Conservation (phyloP, 768 basidiomycete species). For the Suillus brevipes region DNA sequence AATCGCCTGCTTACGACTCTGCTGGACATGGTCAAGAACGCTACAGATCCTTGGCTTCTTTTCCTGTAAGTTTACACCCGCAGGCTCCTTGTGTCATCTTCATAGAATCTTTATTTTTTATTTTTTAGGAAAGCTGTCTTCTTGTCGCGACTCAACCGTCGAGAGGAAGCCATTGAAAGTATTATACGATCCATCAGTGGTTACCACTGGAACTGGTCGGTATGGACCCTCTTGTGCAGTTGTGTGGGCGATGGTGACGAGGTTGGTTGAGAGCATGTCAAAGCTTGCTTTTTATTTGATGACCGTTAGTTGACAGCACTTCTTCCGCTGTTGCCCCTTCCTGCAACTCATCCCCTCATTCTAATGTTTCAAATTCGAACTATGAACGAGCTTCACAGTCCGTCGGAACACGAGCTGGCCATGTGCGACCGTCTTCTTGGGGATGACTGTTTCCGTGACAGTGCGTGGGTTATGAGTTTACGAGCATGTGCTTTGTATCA, state of each 20-base stretch:
- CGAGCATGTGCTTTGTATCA: constrained; percentile 88
- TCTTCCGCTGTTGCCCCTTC: constrained; percentile 45
- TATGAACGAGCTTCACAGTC: constrained; percentile 85
- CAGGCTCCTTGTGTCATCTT: constrained; percentile 6
- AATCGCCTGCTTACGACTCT: constrained; percentile 60
- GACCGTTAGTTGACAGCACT: constrained; percentile 42
- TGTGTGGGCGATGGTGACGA: constrained; percentile 85
- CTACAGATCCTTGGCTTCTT: constrained; percentile 77
- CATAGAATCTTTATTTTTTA: constrained; percentile 5
- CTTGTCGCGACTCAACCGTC: constrained; percentile 72
- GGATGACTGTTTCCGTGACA: constrained; percentile 74
- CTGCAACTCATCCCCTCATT: constrained; percentile 54
- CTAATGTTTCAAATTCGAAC: constrained; percentile 86
- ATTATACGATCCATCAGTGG: constrained; percentile 71
- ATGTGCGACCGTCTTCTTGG: constrained; percentile 78
- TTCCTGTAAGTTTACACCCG: constrained; percentile 61
- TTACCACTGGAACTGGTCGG: constrained; percentile 93
- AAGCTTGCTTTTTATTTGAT: not conserved
- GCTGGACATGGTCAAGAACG: constrained; percentile 55
- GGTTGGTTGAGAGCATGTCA: constrained; percentile 42
- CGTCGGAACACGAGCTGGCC: constrained; percentile 80
- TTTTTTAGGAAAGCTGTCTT: constrained; percentile 75
- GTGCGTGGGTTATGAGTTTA: constrained; percentile 83
- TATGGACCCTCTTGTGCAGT: constrained; percentile 81
- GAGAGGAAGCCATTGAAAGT: constrained; percentile 85